phyloP scores from a whole-genome alignment of 2,329 filamentous ascomycete species.

The Beauveria bassiana region DNA sequence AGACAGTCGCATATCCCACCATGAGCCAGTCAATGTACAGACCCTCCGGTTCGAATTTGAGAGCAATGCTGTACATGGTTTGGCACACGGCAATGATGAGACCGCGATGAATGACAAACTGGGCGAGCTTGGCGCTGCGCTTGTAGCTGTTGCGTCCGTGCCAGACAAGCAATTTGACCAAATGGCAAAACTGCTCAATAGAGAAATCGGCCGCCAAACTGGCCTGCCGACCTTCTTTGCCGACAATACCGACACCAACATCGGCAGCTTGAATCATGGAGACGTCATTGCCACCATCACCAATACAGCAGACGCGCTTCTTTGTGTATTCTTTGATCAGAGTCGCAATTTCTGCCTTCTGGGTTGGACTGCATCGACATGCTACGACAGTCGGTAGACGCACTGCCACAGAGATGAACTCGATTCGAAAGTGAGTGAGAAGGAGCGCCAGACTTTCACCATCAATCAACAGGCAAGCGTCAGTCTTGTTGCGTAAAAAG shows the following conservation, averaged over 20 bases:
- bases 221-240: conserved; percentile 93
- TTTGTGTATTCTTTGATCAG: conserved; percentile 87
- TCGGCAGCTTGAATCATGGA: conserved; percentile 99
- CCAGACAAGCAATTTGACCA: conserved; percentile 97
- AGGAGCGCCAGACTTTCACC: conserved; percentile 83
- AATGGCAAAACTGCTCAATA: conserved; percentile 88
- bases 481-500: conserved; percentile 79
- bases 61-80: conserved; percentile 93
- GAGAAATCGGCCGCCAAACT: conserved; percentile 94
- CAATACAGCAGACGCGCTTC: conserved; percentile 95
- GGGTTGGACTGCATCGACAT: conserved; percentile 91
- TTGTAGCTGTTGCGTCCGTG: conserved; percentile 98
- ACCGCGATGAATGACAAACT: conserved; percentile 97
- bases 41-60: conserved; percentile 86
- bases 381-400: conserved; percentile 86
- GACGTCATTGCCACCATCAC: conserved; percentile 96
- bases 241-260: conserved; percentile 94
- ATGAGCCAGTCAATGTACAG: conserved; percentile 95
- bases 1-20: conserved; percentile 92
- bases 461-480: conserved; percentile 84
- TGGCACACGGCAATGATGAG: conserved; percentile 93
- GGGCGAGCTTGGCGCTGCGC: conserved; percentile 85
- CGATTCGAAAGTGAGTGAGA: conserved; percentile 69
- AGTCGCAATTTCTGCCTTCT: conserved; percentile 89
- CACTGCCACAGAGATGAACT: conserved; percentile 86